Conservation (phyloP, 768 basidiomycete species). For the Stropharia rugosoannulata region DNA sequence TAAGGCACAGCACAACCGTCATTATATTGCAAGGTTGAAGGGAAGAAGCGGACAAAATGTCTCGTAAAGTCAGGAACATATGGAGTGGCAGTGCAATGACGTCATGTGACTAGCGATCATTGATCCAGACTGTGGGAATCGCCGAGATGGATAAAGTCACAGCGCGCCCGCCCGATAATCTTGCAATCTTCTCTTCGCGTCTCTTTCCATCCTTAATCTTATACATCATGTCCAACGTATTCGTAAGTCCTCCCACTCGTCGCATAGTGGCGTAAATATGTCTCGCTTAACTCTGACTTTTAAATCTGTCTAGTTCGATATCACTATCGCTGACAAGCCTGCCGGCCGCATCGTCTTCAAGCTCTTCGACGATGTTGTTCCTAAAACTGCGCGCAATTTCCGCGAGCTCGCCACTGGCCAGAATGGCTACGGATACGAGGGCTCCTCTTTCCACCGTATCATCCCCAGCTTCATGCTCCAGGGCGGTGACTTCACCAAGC, state of each 20-base stretch:
- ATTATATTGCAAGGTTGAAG: too few relatives aligned
- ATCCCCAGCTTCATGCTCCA: constrained; percentile 88
- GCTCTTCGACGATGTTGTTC: constrained; percentile 79
- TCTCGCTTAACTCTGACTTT: neutral
- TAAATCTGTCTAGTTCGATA: constrained; percentile 56
- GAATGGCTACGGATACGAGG: constrained; percentile 73
- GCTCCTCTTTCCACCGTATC: constrained; percentile 74
- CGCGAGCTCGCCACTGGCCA: constrained; percentile 82
- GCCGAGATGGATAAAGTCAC: constrained; percentile 6
- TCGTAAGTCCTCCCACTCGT: constrained; percentile 12
- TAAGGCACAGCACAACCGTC: too few relatives aligned
- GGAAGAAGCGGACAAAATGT: too few relatives aligned
- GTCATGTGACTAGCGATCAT: neutral
- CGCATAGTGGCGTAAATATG: neutral
- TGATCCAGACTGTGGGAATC: neutral
- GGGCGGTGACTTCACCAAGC: constrained; percentile 80
- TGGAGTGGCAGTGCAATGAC: neutral
- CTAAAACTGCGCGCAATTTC: constrained; percentile 80
- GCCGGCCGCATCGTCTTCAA: constrained; percentile 75
- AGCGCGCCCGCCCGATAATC: neutral
- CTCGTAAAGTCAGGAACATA: too few relatives aligned
- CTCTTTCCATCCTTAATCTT: constrained; percentile 4
- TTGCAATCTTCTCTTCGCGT: constrained; percentile 3
- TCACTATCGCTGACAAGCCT: constrained; percentile 40
- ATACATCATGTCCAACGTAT: constrained; percentile 30